Evolutionary conservation across 2,329 filamentous ascomycete species (phyloP), one percentile per base, ranked within the genome.

Genomic region (Cladosporium halotolerans): DNA sequence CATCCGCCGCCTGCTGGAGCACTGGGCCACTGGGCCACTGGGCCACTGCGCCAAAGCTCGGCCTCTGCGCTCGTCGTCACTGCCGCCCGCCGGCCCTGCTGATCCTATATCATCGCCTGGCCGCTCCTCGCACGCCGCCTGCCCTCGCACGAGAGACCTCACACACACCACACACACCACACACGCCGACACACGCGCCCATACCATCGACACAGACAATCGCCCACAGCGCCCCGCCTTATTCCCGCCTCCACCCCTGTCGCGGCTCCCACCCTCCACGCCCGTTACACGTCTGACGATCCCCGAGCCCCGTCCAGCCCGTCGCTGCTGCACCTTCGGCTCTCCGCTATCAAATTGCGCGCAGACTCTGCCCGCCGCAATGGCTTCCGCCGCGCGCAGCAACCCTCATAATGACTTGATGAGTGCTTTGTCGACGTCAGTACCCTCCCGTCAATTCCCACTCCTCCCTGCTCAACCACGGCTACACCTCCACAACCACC

Each of bases 341-440:
- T 53, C 51, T 47, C 51, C 51, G 40, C 50, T 16, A 44, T 46
- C 47, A 39, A 55, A 34, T 38, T 54, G 36, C 55, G 39, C 47
- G 39, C 47, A 31, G 34, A 19, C 36, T 14, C 38, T 40, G 40
- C 28, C 32, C 48, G 48, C 40, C 51, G 52, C 50, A 46, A 63
- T 60, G 57, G 53, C 56, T 47, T 60, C 53, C 54, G 55, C 54
- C 55, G 70, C 72, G 39, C 51, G 51, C 34, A 67, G 72, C 48
- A 63, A 67, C 48, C 68, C 72, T 53, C 72, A 68, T 56, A 61
- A 69, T 40, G 73, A 76, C 60, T 68, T 78, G 41, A 70, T 74
- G 66, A 70, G 68, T 49, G 73, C 73, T 38, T 65, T 78, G 41
- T 71, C 73, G 58, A 74, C 73, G 75, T 77, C 69, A 63, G 74